A percentile compares a stretch with the other conserved stretches of the same genome.
phyloP scores from a whole-genome alignment of 768 basidiomycete genomes.

The Russula sp. region DNA sequence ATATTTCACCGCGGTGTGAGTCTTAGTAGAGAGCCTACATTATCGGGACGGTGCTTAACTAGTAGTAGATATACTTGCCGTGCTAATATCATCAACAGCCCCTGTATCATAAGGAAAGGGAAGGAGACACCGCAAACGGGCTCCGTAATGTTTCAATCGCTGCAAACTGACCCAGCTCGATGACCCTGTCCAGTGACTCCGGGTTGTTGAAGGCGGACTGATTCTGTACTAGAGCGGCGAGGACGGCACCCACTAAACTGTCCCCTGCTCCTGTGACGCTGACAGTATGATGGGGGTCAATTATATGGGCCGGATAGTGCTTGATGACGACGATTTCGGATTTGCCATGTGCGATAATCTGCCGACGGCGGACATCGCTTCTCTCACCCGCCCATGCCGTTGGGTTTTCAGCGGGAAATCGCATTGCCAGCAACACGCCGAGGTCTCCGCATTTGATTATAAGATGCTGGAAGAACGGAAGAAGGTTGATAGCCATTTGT shows the following conservation, averaged over 20 bases:
- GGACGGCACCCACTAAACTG: constrained; percentile 77
- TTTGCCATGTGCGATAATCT: constrained; percentile 51
- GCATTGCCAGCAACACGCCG: constrained; percentile 65
- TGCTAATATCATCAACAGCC: constrained; percentile 9
- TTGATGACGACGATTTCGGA: constrained; percentile 55
- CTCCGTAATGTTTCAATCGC: constrained; percentile 59
- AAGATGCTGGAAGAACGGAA: constrained; percentile 82
- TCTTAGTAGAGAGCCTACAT: neutral
- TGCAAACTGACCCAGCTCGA: constrained; percentile 62
- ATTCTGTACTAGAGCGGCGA: constrained; percentile 56
- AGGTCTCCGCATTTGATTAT: constrained; percentile 80
- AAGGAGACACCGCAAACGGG: constrained; percentile 62
- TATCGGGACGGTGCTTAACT: neutral
- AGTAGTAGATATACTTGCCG: neutral
- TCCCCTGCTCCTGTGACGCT: constrained; percentile 95
- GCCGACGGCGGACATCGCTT: constrained; percentile 48
- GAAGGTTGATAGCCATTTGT: constrained; percentile 76
- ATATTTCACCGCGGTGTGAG: neutral
- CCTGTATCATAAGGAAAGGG: constrained; percentile 42
- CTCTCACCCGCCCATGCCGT: constrained; percentile 53
- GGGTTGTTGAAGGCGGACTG: constrained; percentile 49
- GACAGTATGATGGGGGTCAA: constrained; percentile 40
- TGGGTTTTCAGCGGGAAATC: constrained; percentile 41
- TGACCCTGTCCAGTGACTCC: constrained; percentile 41
- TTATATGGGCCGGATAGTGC: constrained; percentile 63